A percentile compares a stretch with the other conserved stretches of the same genome.
Conservation (phyloP, 208 protist genomes). For the Porcisia hertigi region DNA sequence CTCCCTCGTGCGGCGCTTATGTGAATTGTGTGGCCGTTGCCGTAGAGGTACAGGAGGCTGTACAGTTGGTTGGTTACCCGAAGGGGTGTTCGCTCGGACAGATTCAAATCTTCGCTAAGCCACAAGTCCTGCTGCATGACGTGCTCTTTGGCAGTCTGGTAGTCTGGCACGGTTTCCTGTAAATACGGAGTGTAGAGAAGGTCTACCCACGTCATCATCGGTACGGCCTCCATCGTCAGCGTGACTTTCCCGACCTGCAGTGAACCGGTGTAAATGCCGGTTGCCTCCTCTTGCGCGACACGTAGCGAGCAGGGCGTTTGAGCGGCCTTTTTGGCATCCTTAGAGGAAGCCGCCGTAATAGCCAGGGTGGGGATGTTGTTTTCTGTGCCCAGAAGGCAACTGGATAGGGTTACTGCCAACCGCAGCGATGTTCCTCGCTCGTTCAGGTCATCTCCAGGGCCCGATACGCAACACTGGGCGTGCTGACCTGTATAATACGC, state of each 20-base stretch:
- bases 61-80: slow-evolving; percentile 34
- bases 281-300: slow-evolving; percentile 8
- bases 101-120: slow-evolving; percentile 48
- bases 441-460: not conserved
- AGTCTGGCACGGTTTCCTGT: slow-evolving; percentile 53
- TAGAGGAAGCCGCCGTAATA: slow-evolving; percentile 4
- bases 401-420: slow-evolving; percentile 11
- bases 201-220: slow-evolving; percentile 43
- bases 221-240: slow-evolving; percentile 43
- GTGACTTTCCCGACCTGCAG: slow-evolving; percentile 38
- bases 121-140: slow-evolving; percentile 48
- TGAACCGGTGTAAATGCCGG: slow-evolving; percentile 23
- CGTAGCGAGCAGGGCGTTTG: slow-evolving; percentile 1
- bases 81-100: slow-evolving; percentile 48
- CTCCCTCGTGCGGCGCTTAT: slow-evolving; percentile 34
- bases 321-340: not conserved
- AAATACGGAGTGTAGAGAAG: slow-evolving; percentile 71
- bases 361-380: slow-evolving; percentile 21
- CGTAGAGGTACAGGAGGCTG: slow-evolving; percentile 72
- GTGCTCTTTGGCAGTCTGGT: slow-evolving; percentile 41
- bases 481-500: slow-evolving; percentile 9
- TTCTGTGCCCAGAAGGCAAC: slow-evolving; percentile 25
- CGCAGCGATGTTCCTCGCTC: slow-evolving; percentile 2
- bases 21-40: slow-evolving; percentile 56
- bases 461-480: not conserved